These are phyloP conservation scores for Casaregolazyma lundiana DNA, from an alignment of 1,139 yeast species.

Conservation along the genomic window DNA sequence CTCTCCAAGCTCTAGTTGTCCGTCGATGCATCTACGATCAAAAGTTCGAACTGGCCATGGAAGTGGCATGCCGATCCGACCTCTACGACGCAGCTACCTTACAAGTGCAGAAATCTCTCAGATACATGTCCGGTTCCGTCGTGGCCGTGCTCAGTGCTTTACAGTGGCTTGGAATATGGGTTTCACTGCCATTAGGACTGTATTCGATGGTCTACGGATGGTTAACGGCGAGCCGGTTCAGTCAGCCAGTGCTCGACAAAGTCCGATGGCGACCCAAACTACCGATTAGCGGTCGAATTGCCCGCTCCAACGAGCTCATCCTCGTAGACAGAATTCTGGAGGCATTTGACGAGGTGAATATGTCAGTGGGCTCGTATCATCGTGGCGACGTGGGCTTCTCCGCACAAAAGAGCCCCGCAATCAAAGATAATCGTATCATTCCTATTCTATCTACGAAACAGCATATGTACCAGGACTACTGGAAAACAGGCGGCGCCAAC, in stretches of 20 bases:
- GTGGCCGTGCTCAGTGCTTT: not conserved
- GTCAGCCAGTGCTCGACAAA: slow-evolving; percentile 8
- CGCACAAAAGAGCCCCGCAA: slow-evolving; percentile 3
- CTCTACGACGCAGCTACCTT: not conserved
- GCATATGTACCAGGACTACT: slow-evolving; percentile 60
- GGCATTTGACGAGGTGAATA: slow-evolving; percentile 20
- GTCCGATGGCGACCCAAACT: slow-evolving; percentile 13
- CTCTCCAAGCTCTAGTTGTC: not conserved
- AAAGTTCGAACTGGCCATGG: slow-evolving; percentile 8
- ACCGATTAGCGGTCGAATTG: slow-evolving; percentile 9
- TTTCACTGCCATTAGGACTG: slow-evolving; percentile 4
- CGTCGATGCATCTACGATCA: slow-evolving; percentile 7
- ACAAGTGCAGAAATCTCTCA: not conserved
- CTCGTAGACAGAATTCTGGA: slow-evolving; percentile 20
- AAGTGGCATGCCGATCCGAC: slow-evolving; percentile 7
- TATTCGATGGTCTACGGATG: slow-evolving; percentile 7
- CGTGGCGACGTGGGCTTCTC: not conserved
- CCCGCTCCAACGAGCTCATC: slow-evolving; percentile 15
- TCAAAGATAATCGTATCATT: slow-evolving; percentile 7
- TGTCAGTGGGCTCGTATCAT: slow-evolving; percentile 19
- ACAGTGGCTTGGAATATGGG: slow-evolving; percentile 6
- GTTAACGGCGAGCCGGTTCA: not conserved
- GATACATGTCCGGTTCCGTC: not conserved
- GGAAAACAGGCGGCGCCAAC: slow-evolving; percentile 72
- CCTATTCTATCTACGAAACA: slow-evolving; percentile 7